Evolutionary conservation across 805 yeast genomes (phyloP).

Genomic region (Nakazawaea pomicola): DNA sequence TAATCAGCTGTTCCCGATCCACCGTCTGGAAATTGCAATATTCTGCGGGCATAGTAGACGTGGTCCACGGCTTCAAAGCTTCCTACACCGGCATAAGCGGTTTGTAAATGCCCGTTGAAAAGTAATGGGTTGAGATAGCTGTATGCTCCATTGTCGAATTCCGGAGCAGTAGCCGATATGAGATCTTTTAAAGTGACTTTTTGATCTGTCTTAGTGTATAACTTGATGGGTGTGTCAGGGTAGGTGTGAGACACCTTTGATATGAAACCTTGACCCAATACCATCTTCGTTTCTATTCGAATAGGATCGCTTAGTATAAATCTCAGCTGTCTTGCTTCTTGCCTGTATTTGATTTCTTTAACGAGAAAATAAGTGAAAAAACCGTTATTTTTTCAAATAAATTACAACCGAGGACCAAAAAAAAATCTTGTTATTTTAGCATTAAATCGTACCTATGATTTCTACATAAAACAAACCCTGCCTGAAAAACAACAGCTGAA

Average conservation of each 20-base stretch:
- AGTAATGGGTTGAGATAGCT: slow-evolving; percentile 59
- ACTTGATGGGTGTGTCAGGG: slow-evolving; percentile 14
- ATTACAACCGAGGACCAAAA: too few species aligned
- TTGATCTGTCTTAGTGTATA: slow-evolving; percentile 13
- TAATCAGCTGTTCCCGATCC: slow-evolving; percentile 75
- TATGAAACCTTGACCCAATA: slow-evolving; percentile 14
- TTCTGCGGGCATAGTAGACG: slow-evolving; percentile 71
- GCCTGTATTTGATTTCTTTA: too few species aligned
- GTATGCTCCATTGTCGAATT: slow-evolving; percentile 39
- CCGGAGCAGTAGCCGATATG: slow-evolving; percentile 31
- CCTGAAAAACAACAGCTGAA: too few species aligned
- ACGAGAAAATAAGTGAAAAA: too few species aligned
- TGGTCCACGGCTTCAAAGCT: slow-evolving; percentile 45
- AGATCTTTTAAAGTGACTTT: slow-evolving; percentile 17
- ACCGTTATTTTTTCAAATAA: too few species aligned
- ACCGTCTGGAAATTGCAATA: slow-evolving; percentile 54
- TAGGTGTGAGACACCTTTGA: slow-evolving; percentile 6
- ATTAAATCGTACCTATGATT: too few species aligned
- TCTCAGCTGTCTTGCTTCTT: too few species aligned
- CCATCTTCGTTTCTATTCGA: slow-evolving; percentile 1
- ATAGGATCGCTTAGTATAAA: too few species aligned
- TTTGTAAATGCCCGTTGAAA: slow-evolving; percentile 74
- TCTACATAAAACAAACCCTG: too few species aligned
- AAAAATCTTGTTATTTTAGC: too few species aligned
- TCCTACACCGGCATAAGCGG: slow-evolving; percentile 59